phyloP scores from a whole-genome alignment of 352 stramenopile genomes.

The Phytopythium kandeliae region DNA sequence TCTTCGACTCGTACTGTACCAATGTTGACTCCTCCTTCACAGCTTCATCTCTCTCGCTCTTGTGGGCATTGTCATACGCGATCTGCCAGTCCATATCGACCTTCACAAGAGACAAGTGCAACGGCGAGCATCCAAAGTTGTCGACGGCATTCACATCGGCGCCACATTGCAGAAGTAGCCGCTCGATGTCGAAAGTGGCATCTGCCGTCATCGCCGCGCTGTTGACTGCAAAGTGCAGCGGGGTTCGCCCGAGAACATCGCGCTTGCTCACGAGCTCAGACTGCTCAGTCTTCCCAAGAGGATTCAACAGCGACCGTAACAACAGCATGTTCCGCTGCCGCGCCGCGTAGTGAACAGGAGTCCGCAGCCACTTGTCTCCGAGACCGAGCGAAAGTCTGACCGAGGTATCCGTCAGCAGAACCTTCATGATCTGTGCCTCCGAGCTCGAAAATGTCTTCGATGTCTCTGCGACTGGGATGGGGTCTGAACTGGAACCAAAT shows the following conservation, averaged over 20 bases:
- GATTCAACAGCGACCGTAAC: constrained; percentile 39
- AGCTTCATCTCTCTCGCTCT: constrained; percentile 17
- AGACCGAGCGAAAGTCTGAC: constrained; percentile 32
- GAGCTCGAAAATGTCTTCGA: too few relatives aligned
- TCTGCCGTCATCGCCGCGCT: constrained; percentile 54
- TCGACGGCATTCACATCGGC: constrained; percentile 47
- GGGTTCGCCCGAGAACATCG: constrained; percentile 44
- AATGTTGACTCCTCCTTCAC: constrained; percentile 19
- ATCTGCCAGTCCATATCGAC: constrained; percentile 65
- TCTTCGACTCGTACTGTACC: constrained; percentile 35
- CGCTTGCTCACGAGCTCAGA: constrained; percentile 41
- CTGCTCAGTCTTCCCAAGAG: constrained; percentile 38
- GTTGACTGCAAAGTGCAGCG: constrained; percentile 75
- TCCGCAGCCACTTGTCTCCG: constrained; percentile 27
- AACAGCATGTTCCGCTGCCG: constrained; percentile 26
- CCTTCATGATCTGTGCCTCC: not conserved
- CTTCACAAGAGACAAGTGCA: constrained; percentile 72
- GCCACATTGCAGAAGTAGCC: constrained; percentile 53
- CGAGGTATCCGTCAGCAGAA: constrained; percentile 24
- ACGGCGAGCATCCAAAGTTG: constrained; percentile 39
- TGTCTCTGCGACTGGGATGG: too few relatives aligned
- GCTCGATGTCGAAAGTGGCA: constrained; percentile 74
- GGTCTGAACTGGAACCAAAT: not conserved
- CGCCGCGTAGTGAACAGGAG: constrained; percentile 35
- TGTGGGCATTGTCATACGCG: constrained; percentile 22